These are phyloP conservation scores for Ganoderma sinense DNA, from an alignment of 1,284 basidiomycete genomes.

Conservation along the genomic window DNA sequence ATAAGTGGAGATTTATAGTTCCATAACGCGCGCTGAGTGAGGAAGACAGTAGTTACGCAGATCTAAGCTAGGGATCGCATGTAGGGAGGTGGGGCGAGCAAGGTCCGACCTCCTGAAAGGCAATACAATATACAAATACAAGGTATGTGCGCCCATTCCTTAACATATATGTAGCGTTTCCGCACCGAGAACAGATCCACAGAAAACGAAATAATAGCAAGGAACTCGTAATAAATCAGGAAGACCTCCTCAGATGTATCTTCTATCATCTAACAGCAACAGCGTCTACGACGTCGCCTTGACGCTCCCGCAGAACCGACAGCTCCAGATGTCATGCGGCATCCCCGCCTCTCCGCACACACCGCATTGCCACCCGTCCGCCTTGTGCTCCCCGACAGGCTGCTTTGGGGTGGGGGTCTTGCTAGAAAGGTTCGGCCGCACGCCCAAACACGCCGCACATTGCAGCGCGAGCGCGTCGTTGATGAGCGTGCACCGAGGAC, in stretches of 20 bases:
- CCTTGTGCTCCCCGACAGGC: slow-evolving; percentile 69
- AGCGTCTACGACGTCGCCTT: slow-evolving; percentile 47
- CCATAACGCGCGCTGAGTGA: no score
- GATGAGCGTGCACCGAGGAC: slow-evolving; percentile 74
- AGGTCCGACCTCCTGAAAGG: neutral
- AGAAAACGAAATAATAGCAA: neutral
- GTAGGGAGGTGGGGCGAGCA: no score
- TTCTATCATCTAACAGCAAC: neutral
- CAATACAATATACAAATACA: neutral
- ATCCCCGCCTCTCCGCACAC: slow-evolving; percentile 72
- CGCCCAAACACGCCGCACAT: slow-evolving; percentile 70
- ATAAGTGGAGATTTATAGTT: no score
- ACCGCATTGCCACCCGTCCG: slow-evolving; percentile 74
- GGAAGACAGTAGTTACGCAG: no score
- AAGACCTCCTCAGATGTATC: neutral
- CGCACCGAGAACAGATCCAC: neutral
- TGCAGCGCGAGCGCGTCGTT: slow-evolving; percentile 59
- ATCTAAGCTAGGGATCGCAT: no score
- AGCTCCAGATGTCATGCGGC: slow-evolving; percentile 77
- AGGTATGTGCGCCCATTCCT: neutral
- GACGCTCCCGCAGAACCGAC: slow-evolving; percentile 72
- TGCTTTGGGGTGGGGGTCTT: slow-evolving; percentile 28
- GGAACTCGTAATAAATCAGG: neutral
- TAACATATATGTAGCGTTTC: neutral
- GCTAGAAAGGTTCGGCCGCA: slow-evolving; percentile 50